Conservation (phyloP, 148 eudicot species). For the Bassia scoparia region DNA sequence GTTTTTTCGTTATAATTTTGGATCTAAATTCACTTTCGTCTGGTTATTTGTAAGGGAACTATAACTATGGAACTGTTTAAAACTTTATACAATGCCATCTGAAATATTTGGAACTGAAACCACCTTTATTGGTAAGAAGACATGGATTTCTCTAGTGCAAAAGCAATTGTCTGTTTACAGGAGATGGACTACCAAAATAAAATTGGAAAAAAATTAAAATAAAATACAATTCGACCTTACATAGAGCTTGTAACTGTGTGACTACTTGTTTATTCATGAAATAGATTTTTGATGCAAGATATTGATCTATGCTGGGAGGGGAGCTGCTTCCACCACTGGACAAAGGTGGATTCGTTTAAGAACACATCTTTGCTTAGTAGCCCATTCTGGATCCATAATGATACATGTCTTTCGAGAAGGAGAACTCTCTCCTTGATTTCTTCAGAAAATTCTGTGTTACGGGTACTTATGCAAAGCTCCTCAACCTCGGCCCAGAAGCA, state of each 20-base stretch:
- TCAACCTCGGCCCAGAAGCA: constrained; percentile 88
- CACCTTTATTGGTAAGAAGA: background rate
- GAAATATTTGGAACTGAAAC: too few species aligned
- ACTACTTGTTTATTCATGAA: constrained; percentile 13
- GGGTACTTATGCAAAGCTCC: constrained; percentile 45
- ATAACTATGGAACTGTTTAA: background rate
- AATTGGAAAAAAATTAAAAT: background rate
- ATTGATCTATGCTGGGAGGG: constrained; percentile 47
- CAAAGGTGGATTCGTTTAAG: constrained; percentile 61
- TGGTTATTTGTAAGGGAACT: background rate
- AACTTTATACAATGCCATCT: background rate
- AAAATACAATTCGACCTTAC: background rate
- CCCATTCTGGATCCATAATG: constrained; percentile 36
- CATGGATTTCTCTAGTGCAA: background rate
- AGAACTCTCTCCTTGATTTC: constrained; percentile 42
- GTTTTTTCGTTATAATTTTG: background rate
- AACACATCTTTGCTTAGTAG: constrained; percentile 54
- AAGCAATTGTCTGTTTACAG: background rate
- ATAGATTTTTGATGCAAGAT: constrained; percentile 48
- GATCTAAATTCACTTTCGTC: background rate
- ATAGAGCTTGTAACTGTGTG: background rate
- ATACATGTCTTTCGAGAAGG: constrained; percentile 39
- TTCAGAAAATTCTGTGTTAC: constrained; percentile 32
- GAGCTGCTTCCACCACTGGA: constrained; percentile 77
- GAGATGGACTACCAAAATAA: background rate